Evolutionary conservation across 495 filamentous ascomycete genomes (phyloP), one percentile per base, ranked within the genome.

Genomic region (Aspergillus homomorphus): DNA sequence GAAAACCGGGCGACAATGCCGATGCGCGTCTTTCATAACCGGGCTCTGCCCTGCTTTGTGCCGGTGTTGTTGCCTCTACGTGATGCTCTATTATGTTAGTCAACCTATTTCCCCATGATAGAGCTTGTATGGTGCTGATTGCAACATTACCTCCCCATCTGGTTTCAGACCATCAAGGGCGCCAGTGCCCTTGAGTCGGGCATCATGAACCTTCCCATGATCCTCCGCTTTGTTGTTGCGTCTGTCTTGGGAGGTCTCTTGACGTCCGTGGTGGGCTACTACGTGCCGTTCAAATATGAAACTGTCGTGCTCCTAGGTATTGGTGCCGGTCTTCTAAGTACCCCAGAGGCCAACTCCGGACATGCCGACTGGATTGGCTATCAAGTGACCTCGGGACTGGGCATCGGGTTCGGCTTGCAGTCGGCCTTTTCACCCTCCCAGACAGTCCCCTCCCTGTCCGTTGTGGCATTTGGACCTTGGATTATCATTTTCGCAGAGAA

Each of bases 31-130:
- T 88, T 24, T 88, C 87, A 59, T 85, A 86, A 64, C 64, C 84
- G 33, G 87, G 86, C n/a, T 82, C 82, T 20, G n/a, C 26, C 26
- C 71, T 86, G 22, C 69, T 96, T 48, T 94, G 89, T 65, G 90
- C 83, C 42, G 82, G 82, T 1, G 85, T 89, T 3, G 72, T 52
- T 45, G 2, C 43, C 18, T 45, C 16, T 45, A 16, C 20, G 16
- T 45, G 2, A 45, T 45, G 16, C 43, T 45, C 8, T 45, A 45
- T 16, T 16, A 45, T 18, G 16, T 43, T 15, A 43, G 41, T 2
- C 41, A 12, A 43, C 18, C 41, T 43, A 8, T 1, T 76, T 79
- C 61, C 18, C 83, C 80, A 50, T 80, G 57, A 74, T 82, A 49
- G 77, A 0, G 69, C 69, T 3, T 77, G 8, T 75, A 70, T 56